These are phyloP conservation scores for Globisporangium cederbergense DNA, from an alignment of 352 stramenopile species.

Conservation along the genomic window DNA sequence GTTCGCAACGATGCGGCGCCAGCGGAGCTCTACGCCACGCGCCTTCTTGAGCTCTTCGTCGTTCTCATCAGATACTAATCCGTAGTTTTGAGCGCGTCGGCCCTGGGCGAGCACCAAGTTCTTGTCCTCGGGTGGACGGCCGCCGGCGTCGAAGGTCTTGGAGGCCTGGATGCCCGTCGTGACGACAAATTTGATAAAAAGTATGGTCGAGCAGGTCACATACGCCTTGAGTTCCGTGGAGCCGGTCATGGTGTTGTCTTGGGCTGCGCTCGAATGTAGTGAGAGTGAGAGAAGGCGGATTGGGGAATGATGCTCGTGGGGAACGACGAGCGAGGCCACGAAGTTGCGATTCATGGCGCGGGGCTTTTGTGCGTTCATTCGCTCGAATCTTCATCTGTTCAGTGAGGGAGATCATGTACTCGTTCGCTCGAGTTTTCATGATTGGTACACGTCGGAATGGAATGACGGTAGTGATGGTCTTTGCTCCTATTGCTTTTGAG, in stretches of 20 bases:
- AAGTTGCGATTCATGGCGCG: too few relatives aligned
- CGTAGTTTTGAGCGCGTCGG: constrained; percentile 30
- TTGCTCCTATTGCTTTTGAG: too few relatives aligned
- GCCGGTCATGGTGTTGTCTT: not conserved
- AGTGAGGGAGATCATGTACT: too few relatives aligned
- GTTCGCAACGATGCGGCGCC: constrained; percentile 41
- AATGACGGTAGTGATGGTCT: too few relatives aligned
- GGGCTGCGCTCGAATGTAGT: not conserved
- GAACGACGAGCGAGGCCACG: too few relatives aligned
- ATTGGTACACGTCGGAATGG: too few relatives aligned
- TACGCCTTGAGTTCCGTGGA: constrained; percentile 42
- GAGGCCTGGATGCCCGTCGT: constrained; percentile 43
- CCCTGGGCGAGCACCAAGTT: constrained; percentile 38
- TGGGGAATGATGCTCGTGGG: not conserved
- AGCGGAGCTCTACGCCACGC: constrained; percentile 28
- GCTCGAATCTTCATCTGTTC: too few relatives aligned
- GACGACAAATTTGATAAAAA: constrained; percentile 76
- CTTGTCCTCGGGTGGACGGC: constrained; percentile 49
- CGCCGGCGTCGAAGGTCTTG: constrained; percentile 54
- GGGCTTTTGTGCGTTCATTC: too few relatives aligned
- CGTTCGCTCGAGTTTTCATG: too few relatives aligned
- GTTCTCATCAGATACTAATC: constrained; percentile 18
- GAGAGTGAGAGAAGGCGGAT: not conserved
- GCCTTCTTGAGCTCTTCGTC: constrained; percentile 25
- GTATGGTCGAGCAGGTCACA: constrained; percentile 46